Conservation (phyloP, 306 rosid genomes). For the Dalbergia oliveri region DNA sequence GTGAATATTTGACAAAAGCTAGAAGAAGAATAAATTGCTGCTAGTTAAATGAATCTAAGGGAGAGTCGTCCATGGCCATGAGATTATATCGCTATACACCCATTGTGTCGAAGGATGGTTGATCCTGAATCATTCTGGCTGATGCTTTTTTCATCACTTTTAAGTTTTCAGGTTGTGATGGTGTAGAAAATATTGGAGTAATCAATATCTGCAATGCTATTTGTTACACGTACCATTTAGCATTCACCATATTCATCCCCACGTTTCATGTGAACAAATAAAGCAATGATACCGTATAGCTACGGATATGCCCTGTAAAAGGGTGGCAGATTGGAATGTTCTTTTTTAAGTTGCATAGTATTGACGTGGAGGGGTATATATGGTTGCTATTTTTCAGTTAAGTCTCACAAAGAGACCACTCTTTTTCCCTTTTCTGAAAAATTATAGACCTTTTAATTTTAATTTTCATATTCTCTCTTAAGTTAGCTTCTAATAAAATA, state of each 20-base stretch:
- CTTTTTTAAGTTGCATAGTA: neutral
- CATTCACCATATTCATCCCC: conserved; percentile 3
- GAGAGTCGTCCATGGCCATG: conserved; percentile 13
- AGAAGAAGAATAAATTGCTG: neutral
- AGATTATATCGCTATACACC: neutral
- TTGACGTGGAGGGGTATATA: neutral
- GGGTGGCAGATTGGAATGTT: conserved; percentile 25
- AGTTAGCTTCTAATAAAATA: too few relatives aligned
- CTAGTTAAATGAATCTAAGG: conserved; percentile 6
- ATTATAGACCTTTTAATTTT: too few relatives aligned
- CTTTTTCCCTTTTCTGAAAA: too few relatives aligned
- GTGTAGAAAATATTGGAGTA: conserved; percentile 38
- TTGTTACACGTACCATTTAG: conserved; percentile 20
- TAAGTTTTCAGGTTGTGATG: conserved; percentile 29
- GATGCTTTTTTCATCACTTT: conserved; percentile 13
- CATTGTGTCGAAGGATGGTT: neutral
- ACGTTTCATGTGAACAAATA: conserved; percentile 23
- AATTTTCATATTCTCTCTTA: too few relatives aligned
- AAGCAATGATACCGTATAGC: neutral
- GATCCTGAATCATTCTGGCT: conserved; percentile 17
- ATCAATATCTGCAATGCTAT: conserved; percentile 41
- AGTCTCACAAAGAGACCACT: too few relatives aligned
- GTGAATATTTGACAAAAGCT: conserved; percentile 36
- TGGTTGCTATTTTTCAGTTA: too few relatives aligned
- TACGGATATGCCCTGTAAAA: neutral